Base-by-base conservation (phyloP, 306 rosid genomes). In the Bauhinia variegata region DNA sequence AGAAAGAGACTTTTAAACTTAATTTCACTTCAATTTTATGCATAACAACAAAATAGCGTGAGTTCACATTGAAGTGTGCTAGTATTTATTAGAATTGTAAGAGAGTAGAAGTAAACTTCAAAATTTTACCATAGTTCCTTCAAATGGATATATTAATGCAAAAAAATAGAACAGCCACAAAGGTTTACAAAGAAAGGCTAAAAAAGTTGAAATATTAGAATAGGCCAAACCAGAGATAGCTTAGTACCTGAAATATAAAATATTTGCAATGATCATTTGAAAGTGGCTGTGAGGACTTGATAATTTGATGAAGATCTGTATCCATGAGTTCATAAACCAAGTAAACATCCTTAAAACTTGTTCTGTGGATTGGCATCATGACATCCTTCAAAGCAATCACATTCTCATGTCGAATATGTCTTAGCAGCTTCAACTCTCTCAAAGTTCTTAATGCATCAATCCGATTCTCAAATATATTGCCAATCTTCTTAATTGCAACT, bases 261-360 rank as follows among this genome's bases (percentile, higher is more conserved):
- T 79, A 89, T 46, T 87, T 89, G 89, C 91, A 81, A 71, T 89
- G 96, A 60, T 87, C 91, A 78, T 12, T 63, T 14, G 96, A 87
- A 48, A 92, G 89, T 14, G 86, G 82, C 12, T 80, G 91, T 1
- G 96, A 31, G 7, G 96, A 92, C 73, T 81, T 82, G 6, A 89
- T 89, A 77, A 92, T 87, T 28, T 86, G 89, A 64, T 86, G 84
- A 54, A 92, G 93, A 84, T 92, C 96, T 0, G 93, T 87, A 46
- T 89, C 96, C 98, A 92, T 92, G 39, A 92, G 96, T 75, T 92
- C 98, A 53, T 87, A 92, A 72, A 92, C 96, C 75, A 92, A 83
- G 70, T 92, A 89, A 11, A 89, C 89, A 72, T 92, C 96, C 80
- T 71, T 86, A 76, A 89, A 89, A 61, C 79, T 84, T 47, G 78